These are phyloP conservation scores for Nakazawaea ernobii DNA, from an alignment of 805 yeast genomes.

Conservation along the genomic window DNA sequence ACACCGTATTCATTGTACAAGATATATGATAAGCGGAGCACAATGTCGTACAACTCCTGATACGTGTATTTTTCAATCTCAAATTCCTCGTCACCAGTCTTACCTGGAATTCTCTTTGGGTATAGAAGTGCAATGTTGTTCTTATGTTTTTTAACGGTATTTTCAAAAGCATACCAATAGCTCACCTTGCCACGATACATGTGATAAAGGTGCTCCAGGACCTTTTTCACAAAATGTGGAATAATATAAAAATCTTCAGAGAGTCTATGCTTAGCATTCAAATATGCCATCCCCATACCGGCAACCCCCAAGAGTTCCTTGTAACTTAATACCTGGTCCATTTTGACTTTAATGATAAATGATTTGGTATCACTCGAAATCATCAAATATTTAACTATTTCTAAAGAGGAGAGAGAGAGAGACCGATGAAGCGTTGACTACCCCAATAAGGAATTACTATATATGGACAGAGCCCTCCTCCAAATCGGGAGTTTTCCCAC, in stretches of 20 bases:
- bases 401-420: too few species aligned
- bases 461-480: not conserved
- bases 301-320: conserved; percentile 26
- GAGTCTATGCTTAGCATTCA: conserved; percentile 40
- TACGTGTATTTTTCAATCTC: conserved; percentile 61
- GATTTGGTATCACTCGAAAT: not conserved
- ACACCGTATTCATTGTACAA: conserved; percentile 61
- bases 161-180: conserved; percentile 67
- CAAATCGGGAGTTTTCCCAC: not conserved
- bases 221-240: conserved; percentile 35
- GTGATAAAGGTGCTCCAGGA: conserved; percentile 34
- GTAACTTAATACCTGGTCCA: not conserved
- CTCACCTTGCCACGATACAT: conserved; percentile 40
- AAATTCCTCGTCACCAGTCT: conserved; percentile 53
- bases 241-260: conserved; percentile 49
- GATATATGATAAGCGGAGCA: conserved; percentile 60
- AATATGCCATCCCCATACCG: conserved; percentile 36
- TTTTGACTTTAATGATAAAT: not conserved
- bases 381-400: too few species aligned
- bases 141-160: conserved; percentile 42
- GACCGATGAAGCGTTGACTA: not conserved
- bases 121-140: conserved; percentile 58
- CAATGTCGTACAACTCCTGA: conserved; percentile 57
- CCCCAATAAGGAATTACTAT: not conserved
- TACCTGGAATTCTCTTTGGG: conserved; percentile 38